Base-by-base conservation (phyloP, 768 basidiomycete species). In the Rhizopogon vesiculosus region DNA sequence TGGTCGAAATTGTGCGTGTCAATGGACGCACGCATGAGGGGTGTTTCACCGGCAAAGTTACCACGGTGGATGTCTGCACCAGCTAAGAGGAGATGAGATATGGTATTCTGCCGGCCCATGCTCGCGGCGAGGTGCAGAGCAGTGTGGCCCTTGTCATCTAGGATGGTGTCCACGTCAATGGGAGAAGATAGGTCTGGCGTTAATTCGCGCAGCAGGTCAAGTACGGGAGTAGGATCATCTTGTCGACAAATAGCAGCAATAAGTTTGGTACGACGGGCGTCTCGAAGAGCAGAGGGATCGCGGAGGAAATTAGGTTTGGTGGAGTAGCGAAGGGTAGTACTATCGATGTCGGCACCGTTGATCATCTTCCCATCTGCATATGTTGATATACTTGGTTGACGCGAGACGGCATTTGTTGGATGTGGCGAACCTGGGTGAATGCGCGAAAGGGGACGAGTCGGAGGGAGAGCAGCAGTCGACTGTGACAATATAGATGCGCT, bases 101-200 rank as follows among this genome's bases (percentile, higher is more conserved):
- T 81, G 35, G 81, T 83, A 25, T 78, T 75, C 48, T 83, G 78
- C 19, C 91, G 81, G 0, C 86, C 91, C 49, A 98, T 77, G 43
- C 93, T 91, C 6, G 93, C 86, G 1, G 97, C 95, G 58, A 98
- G 81, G 68, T 99, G 97, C 13, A 99, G 77, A 9, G 95, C 89
- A 0, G 94, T 93, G 69, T 99, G 97, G 0, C 93, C 92, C 63
- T 93, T 89, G 60, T 97, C 92, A 63, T 99, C 97, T 42, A 99
- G 80, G 42, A 96, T 78, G n/a, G 81, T 78, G 66, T 98, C 90
- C 46, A 92, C 74, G 56, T 94, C 91, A 39, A 64, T 53, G 6
- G 69, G 64, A 16, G 65, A 54, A 22, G 68, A 65, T 15, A 71
- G 64, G 52, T 78, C 67, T 1, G 80, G 74, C 6, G 81, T 75